These are phyloP conservation scores for Clausena lansium DNA, from an alignment of 345 rosid genomes.

Conservation along the genomic window DNA sequence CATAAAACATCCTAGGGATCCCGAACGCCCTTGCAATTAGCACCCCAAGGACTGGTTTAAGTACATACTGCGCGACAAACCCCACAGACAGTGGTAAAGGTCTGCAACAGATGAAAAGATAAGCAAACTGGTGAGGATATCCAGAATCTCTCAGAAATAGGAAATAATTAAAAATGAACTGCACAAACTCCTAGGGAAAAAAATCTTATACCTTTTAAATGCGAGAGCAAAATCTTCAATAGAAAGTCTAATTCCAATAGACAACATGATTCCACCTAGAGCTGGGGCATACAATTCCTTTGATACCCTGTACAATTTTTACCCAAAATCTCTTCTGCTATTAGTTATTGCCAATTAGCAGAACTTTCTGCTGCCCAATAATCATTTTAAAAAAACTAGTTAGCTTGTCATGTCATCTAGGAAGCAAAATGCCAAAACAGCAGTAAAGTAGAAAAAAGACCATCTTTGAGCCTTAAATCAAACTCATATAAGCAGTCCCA, in stretches of 20 bases:
- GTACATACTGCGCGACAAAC: conserved; percentile 66
- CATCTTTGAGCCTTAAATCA: conserved; percentile 17
- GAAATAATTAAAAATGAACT: background rate
- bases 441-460: background rate
- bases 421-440: background rate
- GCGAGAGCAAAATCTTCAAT: conserved; percentile 86
- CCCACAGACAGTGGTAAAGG: conserved; percentile 86
- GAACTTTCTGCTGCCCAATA: background rate
- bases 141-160: conserved; percentile 1
- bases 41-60: conserved; percentile 82
- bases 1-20: conserved; percentile 66
- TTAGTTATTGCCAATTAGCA: background rate
- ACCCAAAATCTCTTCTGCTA: background rate
- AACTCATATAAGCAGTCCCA: background rate
- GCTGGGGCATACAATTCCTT: conserved; percentile 95
- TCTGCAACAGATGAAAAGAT: conserved; percentile 44
- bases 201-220: conserved; percentile 54
- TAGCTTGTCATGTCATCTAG: background rate
- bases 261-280: conserved; percentile 93
- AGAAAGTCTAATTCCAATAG: conserved; percentile 89
- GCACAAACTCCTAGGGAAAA: background rate
- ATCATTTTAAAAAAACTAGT: background rate
- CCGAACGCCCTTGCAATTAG: conserved; percentile 73
- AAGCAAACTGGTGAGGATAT: conserved; percentile 17
- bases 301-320: conserved; percentile 64